phyloP scores from a whole-genome alignment of 306 rosid species.

The Malus fusca region DNA sequence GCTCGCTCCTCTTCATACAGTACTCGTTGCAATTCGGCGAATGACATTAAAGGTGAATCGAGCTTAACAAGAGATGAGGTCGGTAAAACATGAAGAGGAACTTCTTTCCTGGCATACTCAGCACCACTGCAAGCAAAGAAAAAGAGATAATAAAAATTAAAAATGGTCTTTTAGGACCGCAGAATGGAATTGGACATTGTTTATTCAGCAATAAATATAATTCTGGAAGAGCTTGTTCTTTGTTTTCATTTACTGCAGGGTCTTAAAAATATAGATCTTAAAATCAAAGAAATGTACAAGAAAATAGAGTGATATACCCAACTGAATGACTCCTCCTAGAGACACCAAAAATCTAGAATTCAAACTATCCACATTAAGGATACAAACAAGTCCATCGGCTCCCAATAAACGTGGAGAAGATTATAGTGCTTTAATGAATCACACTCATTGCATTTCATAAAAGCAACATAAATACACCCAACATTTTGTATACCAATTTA shows the following conservation, averaged over 20 bases:
- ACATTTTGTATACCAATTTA: neutral
- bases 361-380: neutral
- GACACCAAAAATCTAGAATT: neutral
- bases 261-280: neutral
- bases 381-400: neutral
- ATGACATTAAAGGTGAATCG: conserved; percentile 65
- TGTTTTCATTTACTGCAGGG: neutral
- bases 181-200: conserved; percentile 9
- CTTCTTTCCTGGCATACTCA: conserved; percentile 76
- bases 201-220: neutral
- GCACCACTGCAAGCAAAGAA: conserved; percentile 69
- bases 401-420: neutral
- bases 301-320: neutral
- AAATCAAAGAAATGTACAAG: neutral
- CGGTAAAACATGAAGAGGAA: conserved; percentile 80
- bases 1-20: conserved; percentile 84
- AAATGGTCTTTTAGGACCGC: conserved; percentile 8
- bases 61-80: conserved; percentile 57
- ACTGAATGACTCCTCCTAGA: neutral
- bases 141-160: conserved; percentile 13
- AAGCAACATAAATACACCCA: neutral
- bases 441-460: neutral
- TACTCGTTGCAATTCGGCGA: conserved; percentile 77
- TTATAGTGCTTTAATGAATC: neutral
- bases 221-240: neutral